Percentiles rank a stretch among this genome's conserved stretches.
Evolutionary conservation across 495 filamentous ascomycete genomes (phyloP).

Genomic region (Antarctomyces pellizariae): DNA sequence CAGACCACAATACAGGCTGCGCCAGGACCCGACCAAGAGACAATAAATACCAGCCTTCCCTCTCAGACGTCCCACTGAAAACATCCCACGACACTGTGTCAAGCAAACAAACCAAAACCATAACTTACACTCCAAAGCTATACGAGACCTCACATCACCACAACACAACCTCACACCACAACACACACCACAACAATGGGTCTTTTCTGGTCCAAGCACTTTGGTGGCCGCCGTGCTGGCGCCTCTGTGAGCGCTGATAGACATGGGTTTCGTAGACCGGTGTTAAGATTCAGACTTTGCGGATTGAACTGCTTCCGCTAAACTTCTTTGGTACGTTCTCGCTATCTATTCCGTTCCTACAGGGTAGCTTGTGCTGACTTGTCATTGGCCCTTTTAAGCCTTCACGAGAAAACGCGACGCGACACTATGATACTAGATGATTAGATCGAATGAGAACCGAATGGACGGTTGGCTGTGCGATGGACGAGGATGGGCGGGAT

Average conservation of each 20-base stretch:
- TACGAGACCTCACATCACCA: background rate
- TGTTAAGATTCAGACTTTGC: constrained; percentile 8
- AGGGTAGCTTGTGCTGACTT: too few relatives aligned
- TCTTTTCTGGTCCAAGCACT: constrained; percentile 8
- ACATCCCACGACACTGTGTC: background rate
- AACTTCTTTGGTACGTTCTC: background rate
- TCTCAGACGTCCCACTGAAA: background rate
- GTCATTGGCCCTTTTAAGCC: background rate
- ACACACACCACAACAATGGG: constrained; percentile 1
- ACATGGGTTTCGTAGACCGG: constrained; percentile 8
- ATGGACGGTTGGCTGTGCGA: too few relatives aligned
- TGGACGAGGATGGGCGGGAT: too few relatives aligned
- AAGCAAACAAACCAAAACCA: background rate
- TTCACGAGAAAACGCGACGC: constrained; percentile 1
- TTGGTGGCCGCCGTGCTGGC: constrained; percentile 8
- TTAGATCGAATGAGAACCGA: too few relatives aligned
- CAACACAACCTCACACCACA: background rate
- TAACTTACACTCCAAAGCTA: background rate
- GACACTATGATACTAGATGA: too few relatives aligned
- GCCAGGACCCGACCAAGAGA: too few relatives aligned
- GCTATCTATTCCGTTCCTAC: background rate
- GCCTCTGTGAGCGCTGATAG: constrained; percentile 8
- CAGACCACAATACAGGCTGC: too few relatives aligned
- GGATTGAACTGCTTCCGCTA: constrained; percentile 11
- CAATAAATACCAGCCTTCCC: too few relatives aligned